Percentiles rank a stretch among this genome's conserved stretches.
phyloP scores from a whole-genome alignment of 805 yeast genomes.

The Zygoascus bituminiphila region DNA sequence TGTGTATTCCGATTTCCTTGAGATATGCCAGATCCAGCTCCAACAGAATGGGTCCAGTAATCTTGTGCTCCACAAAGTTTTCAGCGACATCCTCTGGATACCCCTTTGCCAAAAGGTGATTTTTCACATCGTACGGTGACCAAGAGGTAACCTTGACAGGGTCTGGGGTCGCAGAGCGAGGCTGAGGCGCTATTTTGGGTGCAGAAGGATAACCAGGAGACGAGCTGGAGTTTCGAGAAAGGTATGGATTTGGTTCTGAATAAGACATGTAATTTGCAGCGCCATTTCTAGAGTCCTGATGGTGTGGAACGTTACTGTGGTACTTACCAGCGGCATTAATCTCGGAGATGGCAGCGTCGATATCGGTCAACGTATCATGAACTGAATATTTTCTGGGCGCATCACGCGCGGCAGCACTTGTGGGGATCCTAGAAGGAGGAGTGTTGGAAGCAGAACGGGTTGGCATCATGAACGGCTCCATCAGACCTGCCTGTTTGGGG shows the following conservation, averaged over 20 bases:
- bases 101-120: slow-evolving; percentile 64
- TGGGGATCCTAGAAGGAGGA: too few relatives aligned
- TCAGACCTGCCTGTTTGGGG: background rate
- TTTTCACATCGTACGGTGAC: slow-evolving; percentile 81
- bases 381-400: slow-evolving; percentile 9
- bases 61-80: slow-evolving; percentile 78
- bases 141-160: slow-evolving; percentile 37
- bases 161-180: background rate
- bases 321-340: slow-evolving; percentile 15
- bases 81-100: slow-evolving; percentile 70
- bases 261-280: background rate
- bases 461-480: slow-evolving; percentile 1
- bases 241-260: background rate
- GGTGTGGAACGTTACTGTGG: background rate
- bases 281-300: background rate
- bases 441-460: background rate
- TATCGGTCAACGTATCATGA: slow-evolving; percentile 28
- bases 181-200: background rate
- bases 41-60: slow-evolving; percentile 76
- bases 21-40: slow-evolving; percentile 79
- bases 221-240: background rate
- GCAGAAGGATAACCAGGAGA: background rate
- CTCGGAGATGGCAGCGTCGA: slow-evolving; percentile 33
- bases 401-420: background rate
- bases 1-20: slow-evolving; percentile 83